These are phyloP conservation scores for Fusarium mundagurra DNA, from an alignment of 2,329 filamentous ascomycete species.

Conservation along the genomic window DNA sequence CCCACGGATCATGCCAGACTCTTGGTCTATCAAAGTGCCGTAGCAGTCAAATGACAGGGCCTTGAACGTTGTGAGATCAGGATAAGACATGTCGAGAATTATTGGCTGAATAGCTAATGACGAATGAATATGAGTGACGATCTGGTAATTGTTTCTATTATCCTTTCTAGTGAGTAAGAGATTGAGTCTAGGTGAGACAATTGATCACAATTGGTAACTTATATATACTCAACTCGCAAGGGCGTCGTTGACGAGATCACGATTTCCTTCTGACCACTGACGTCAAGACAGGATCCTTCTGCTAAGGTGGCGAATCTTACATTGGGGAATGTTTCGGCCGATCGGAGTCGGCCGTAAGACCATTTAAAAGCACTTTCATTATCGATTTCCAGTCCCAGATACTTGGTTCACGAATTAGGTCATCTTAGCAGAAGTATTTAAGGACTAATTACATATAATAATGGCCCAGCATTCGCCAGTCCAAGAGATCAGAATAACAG, in stretches of 20 bases:
- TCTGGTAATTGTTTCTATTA: rapidly evolving
- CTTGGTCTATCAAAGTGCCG: conserved; percentile 14
- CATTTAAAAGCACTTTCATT: background rate
- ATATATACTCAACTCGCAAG: conserved; percentile 1
- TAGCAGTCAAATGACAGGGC: conserved; percentile 12
- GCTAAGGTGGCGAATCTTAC: rapidly evolving
- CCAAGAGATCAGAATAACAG: too few species aligned
- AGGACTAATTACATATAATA: background rate
- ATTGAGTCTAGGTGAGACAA: rapidly evolving
- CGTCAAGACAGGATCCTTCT: background rate
- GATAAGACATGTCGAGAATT: background rate
- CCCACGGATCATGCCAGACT: conserved; percentile 2
- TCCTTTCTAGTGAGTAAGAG: rapidly evolving
- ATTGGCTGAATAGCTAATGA: rapidly evolving
- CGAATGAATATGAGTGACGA: rapidly evolving
- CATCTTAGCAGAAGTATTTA: background rate
- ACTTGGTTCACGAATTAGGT: background rate
- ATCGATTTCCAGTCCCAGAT: too few species aligned
- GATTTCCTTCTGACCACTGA: background rate
- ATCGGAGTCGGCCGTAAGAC: rapidly evolving
- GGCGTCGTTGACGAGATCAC: conserved; percentile 8
- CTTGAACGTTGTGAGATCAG: conserved; percentile 1
- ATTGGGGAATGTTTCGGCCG: rapidly evolving
- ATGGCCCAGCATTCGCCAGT: too few species aligned
- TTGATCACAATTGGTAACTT: background rate